These are phyloP conservation scores for Vicia faba DNA, from an alignment of 306 rosid genomes.

Conservation along the genomic window DNA sequence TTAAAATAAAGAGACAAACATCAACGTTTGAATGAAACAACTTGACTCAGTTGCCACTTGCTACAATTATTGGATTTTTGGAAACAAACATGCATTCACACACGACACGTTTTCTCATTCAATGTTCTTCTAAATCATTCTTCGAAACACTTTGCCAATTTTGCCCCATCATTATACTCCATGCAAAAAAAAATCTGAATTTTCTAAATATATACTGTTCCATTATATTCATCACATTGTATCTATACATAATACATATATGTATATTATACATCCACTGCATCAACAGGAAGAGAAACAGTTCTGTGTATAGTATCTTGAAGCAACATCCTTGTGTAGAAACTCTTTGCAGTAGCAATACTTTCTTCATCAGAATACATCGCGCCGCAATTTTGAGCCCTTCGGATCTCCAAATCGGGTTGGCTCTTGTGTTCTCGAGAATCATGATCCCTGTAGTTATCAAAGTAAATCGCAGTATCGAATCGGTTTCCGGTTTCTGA, in stretches of 20 bases:
- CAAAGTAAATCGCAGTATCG: constrained; percentile 34
- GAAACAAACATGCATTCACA: neutral
- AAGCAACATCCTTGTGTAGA: constrained; percentile 47
- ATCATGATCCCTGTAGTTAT: constrained; percentile 26
- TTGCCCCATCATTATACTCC: neutral
- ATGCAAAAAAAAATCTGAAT: neutral
- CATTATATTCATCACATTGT: constrained; percentile 22
- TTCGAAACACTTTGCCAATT: neutral
- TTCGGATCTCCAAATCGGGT: constrained; percentile 49
- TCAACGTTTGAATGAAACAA: constrained; percentile 1
- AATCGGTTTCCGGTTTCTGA: constrained; percentile 37
- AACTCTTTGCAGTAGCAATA: constrained; percentile 41
- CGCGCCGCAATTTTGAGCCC: constrained; percentile 52
- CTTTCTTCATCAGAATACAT: constrained; percentile 44
- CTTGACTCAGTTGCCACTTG: constrained; percentile 27
- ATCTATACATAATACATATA: constrained; percentile 34
- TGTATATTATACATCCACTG: constrained; percentile 61
- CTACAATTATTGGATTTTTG: constrained; percentile 10
- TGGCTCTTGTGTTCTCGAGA: constrained; percentile 45
- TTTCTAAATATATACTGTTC: constrained; percentile 3
- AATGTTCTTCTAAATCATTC: constrained; percentile 9
- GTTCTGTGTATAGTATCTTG: constrained; percentile 66
- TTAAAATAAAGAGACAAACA: constrained; percentile 2
- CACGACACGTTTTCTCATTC: constrained; percentile 3
- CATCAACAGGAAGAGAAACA: constrained; percentile 82